These are phyloP conservation scores for Sicyos baderoa DNA, from an alignment of 306 rosid species.

Conservation along the genomic window DNA sequence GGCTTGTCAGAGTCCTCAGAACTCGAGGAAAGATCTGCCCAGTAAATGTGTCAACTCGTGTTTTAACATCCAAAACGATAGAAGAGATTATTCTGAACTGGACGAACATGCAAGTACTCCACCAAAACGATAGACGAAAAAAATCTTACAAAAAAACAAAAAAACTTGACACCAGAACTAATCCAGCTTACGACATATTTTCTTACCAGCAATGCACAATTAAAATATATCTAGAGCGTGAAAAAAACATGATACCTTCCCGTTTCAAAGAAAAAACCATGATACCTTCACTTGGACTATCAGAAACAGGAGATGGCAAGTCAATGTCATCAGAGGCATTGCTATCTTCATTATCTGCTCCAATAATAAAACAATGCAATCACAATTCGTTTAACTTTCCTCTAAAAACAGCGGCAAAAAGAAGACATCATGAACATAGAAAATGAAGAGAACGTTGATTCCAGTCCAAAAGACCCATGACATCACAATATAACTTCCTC, in stretches of 20 bases:
- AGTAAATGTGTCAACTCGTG: slow-evolving; percentile 2
- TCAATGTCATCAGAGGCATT: background rate
- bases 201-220: background rate
- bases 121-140: background rate
- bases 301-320: background rate
- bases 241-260: too few species aligned
- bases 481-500: background rate
- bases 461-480: background rate
- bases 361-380: background rate
- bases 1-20: background rate
- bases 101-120: background rate
- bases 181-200: background rate
- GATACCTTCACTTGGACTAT: slow-evolving; percentile 9
- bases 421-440: background rate
- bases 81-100: background rate
- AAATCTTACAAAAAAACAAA: background rate
- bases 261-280: background rate
- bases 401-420: background rate
- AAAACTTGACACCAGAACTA: slow-evolving; percentile 1
- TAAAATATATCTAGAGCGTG: background rate
- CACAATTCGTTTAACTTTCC: background rate
- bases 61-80: background rate
- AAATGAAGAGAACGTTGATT: background rate
- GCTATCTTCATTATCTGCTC: background rate
- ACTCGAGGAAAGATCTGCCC: slow-evolving; percentile 9